These are phyloP conservation scores for Hansfordia pulvinata DNA, from an alignment of 2,329 filamentous ascomycete genomes.

Conservation along the genomic window DNA sequence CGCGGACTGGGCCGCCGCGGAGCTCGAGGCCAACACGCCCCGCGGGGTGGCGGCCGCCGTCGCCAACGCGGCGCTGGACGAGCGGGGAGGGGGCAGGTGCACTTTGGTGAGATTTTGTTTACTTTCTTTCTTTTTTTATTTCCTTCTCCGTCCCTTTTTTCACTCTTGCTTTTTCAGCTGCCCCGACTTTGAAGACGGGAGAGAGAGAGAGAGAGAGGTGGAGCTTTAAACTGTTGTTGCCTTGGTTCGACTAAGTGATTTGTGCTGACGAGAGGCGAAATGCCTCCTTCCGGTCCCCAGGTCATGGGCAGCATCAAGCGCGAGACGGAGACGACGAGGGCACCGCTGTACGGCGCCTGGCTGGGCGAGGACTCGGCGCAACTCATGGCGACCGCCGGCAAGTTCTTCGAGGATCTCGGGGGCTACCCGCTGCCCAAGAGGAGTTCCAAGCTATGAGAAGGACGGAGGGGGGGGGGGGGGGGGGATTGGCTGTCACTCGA, in stretches of 20 bases:
- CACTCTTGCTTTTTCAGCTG: background rate
- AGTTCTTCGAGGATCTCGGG: background rate
- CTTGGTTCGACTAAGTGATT: background rate
- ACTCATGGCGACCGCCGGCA: background rate
- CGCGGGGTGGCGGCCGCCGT: slow-evolving; percentile 23
- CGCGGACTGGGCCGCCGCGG: slow-evolving; percentile 18
- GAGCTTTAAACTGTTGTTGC: too few species aligned
- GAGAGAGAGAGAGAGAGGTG: background rate
- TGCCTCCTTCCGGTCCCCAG: too few species aligned
- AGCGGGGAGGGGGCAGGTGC: slow-evolving; percentile 12
- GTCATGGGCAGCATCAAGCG: too few species aligned
- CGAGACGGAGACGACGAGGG: too few species aligned
- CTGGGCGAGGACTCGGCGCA: background rate
- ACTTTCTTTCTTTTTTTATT: background rate
- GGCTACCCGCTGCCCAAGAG: slow-evolving; percentile 1
- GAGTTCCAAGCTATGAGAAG: too few species aligned
- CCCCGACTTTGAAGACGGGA: background rate
- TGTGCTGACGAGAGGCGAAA: too few species aligned
- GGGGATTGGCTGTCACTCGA: too few species aligned
- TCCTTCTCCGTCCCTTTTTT: background rate
- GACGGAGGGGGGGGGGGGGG: too few species aligned
- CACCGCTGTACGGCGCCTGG: background rate
- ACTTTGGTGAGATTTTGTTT: slow-evolving; percentile 9
- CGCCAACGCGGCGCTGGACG: slow-evolving; percentile 18
- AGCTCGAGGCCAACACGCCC: slow-evolving; percentile 23